Base-by-base conservation (phyloP, 805 yeast genomes). In the Pichia eremophila region DNA sequence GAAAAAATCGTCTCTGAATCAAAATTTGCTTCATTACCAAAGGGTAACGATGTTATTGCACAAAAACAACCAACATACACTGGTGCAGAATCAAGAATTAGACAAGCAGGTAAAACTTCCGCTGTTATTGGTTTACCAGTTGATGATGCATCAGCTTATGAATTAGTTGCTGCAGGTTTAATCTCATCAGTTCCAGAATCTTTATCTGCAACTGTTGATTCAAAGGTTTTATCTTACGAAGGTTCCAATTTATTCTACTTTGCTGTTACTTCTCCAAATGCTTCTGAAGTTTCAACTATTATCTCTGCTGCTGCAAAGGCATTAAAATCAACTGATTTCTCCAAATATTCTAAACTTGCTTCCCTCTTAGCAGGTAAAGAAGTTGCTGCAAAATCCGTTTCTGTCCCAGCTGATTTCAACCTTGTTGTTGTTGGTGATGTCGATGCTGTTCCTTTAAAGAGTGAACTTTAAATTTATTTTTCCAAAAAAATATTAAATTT, bases 351-450 rank as follows among this genome's bases (percentile, higher is more conserved):
- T 51, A 74, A 73, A 35, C 78, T 70, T 51, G 70, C 82, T 35
- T 59, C 74, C 47, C 68, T 74, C 53, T 62, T 73, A 50, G 64
- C 70, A 41, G 75, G 72, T 56, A 45, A 41, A 17, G 57, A 68
- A 34, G 64, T 69, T 46, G 65, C 71, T 47, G 60, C 67, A 37
- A 46, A 52, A 34, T 54, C 66, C 25, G 73, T 68, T 46, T 67
- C 70, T 52, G 57, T 59, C 41, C 68, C 72, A 63, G 75, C 74
- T 54, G 79, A 79, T 62, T 82, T 81, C 73, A 88, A 83, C 73
- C 82, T 85, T 63, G 93, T 83, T 55, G 96, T 93, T 54, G 82
- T 87, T 53, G 99, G 98, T 70, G 83, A 88, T 68, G 79, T 83
- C 52, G 83, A 81, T 63, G 80, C 79, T 56, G 79, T 91, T 71